Evolutionary conservation across 495 filamentous ascomycete genomes (phyloP).

Genomic region (Hypoxylon fuscum): DNA sequence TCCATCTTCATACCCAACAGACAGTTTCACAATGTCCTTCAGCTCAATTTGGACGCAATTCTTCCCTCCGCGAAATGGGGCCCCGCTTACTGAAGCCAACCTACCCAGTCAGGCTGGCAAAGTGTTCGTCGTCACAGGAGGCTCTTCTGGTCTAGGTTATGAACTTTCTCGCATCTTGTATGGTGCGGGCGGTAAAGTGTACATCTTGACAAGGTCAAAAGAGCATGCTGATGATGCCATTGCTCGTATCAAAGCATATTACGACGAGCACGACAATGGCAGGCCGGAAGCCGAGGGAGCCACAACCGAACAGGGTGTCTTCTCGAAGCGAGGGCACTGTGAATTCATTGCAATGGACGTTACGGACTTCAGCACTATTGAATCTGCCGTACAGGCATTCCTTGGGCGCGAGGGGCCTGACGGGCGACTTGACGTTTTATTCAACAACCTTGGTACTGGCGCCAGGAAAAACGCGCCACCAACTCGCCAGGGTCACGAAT

Average conservation of each 20-base stretch:
- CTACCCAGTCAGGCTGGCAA: conserved; percentile 37
- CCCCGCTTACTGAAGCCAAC: conserved; percentile 38
- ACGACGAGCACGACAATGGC: conserved; percentile 41
- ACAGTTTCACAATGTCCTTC: conserved; percentile 6
- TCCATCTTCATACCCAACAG: neutral
- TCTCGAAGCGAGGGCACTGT: conserved; percentile 24
- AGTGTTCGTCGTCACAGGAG: conserved; percentile 58
- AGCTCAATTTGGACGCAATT: conserved; percentile 38
- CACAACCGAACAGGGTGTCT: conserved; percentile 6
- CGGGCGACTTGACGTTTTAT: conserved; percentile 39
- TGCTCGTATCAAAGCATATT: conserved; percentile 40
- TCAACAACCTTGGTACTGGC: conserved; percentile 55
- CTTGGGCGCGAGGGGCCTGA: conserved; percentile 43
- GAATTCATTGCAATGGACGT: conserved; percentile 42
- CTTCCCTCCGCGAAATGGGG: conserved; percentile 40
- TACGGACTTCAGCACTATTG: conserved; percentile 37
- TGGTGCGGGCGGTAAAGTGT: conserved; percentile 51
- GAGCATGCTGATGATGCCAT: conserved; percentile 37
- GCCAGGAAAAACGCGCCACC: conserved; percentile 27
- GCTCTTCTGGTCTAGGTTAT: conserved; percentile 52
- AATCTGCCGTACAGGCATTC: conserved; percentile 28
- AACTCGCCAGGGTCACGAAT: conserved; percentile 50
- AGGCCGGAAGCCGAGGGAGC: conserved; percentile 14
- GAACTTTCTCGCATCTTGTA: conserved; percentile 56
- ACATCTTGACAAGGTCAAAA: conserved; percentile 55